Evolutionary conservation across 2,329 filamentous ascomycete species (phyloP), one percentile per base, ranked within the genome.

Genomic region (Dactylonectria macrodidyma): DNA sequence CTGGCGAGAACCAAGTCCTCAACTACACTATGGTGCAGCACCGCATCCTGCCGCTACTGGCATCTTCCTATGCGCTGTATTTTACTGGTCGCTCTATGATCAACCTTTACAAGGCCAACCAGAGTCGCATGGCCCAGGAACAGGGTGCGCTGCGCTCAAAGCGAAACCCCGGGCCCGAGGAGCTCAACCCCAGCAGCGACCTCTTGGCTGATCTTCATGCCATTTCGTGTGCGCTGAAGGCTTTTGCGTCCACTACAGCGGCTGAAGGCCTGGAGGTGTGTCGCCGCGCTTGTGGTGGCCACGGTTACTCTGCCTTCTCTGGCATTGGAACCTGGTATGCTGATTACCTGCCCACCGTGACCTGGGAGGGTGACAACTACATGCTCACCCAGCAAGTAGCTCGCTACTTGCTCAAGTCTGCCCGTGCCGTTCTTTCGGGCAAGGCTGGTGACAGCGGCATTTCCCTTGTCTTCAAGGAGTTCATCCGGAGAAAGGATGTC

Each of bases 11-110:
- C 77, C 91, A 92, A 74, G 93, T 95, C 1, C 84, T 95, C 33
- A 92, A 95, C 83, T 95, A 95, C 81, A 93, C 92, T 69, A 94
- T 93, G 89, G 92, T 95, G 8, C 92, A 94, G 78, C 88, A 92
- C 75, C 88, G 93, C 55, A 84, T 95, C 2, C 83, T 95, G 24
- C 92, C 93, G 1, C 84, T 95, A 3, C 83, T 95, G 9, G 92
- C 92, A 1, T 88, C 92, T 2, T 92, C 91, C 1, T 95, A 92
- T 71, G 92, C 93, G n/a, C 84, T 95, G 12, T 92, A 94, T 79
- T 95, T 94, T 77, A 94, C 93, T 22, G 92, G 93, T 36, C 89
- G 91, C 63, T 88, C 88, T 44, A 95, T 95, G 92, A 92, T 94
- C 85, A 84, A 84, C 3, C 83, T 94, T 22, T 94, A 95, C 78